A percentile compares a stretch with the other conserved stretches of the same genome.
Conservation (phyloP, 2,329 filamentous ascomycete genomes). For the Erysiphe pulchra region DNA sequence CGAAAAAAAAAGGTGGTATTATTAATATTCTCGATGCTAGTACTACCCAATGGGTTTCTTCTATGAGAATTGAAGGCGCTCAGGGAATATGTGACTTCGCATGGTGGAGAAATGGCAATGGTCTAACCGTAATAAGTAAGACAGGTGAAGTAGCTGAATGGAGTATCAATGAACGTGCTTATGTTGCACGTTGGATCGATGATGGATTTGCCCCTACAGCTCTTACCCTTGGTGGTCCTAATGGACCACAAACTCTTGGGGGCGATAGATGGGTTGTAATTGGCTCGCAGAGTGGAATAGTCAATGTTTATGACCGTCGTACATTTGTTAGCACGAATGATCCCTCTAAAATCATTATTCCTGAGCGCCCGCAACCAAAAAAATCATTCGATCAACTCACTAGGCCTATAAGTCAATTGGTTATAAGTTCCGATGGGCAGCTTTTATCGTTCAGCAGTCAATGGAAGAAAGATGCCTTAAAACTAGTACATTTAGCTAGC, state of each 20-base stretch:
- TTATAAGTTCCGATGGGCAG: slow-evolving; percentile 75
- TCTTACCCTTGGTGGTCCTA: slow-evolving; percentile 47
- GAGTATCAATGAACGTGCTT: slow-evolving; percentile 38
- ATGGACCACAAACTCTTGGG: slow-evolving; percentile 33
- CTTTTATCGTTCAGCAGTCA: slow-evolving; percentile 64
- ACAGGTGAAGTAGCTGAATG: slow-evolving; percentile 84
- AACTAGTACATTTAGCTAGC: slow-evolving; percentile 68
- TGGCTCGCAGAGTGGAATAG: slow-evolving; percentile 64
- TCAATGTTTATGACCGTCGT: slow-evolving; percentile 74
- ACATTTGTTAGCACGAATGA: slow-evolving; percentile 14
- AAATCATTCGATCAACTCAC: slow-evolving; percentile 64
- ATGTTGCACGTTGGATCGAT: slow-evolving; percentile 67
- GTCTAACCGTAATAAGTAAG: slow-evolving; percentile 59
- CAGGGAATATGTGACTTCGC: slow-evolving; percentile 74
- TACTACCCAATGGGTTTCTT: slow-evolving; percentile 69
- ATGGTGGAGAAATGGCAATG: slow-evolving; percentile 74
- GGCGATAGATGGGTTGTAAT: slow-evolving; percentile 74
- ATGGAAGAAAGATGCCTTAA: slow-evolving; percentile 70
- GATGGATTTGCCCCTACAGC: slow-evolving; percentile 72
- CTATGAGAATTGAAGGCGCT: slow-evolving; percentile 56
- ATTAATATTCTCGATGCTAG: slow-evolving; percentile 61
- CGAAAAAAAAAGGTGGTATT: slow-evolving; percentile 63
- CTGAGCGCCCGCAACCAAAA: slow-evolving; percentile 42
- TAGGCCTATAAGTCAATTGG: slow-evolving; percentile 54
- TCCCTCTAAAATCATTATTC: slow-evolving; percentile 23